Evolutionary conservation across 495 filamentous ascomycete species (phyloP).

Genomic region (Tuber calosporum): DNA sequence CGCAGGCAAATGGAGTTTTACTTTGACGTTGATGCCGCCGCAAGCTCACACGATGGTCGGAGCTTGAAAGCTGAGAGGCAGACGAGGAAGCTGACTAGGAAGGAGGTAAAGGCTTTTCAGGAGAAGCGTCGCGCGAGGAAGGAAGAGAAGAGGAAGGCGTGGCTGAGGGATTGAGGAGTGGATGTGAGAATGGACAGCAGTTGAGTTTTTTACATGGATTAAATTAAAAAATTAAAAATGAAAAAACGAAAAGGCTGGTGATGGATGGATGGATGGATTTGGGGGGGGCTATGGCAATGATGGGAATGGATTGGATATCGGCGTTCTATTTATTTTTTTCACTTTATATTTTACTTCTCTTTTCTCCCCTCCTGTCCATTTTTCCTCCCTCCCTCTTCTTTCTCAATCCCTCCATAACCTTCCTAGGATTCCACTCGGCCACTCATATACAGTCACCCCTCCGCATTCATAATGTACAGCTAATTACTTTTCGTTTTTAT

Average conservation of each 20-base stretch:
- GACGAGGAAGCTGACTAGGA: slow-evolving; percentile 77
- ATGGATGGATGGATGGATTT: neutral
- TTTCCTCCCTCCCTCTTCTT: slow-evolving; percentile 3
- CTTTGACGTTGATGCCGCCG: slow-evolving; percentile 96
- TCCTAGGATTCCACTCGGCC: neutral
- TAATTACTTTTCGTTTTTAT: neutral
- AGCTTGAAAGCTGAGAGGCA: slow-evolving; percentile 86
- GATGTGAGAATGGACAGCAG: neutral
- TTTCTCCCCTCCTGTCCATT: slow-evolving; percentile 2
- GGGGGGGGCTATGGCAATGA: slow-evolving; percentile 13
- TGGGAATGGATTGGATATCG: slow-evolving; percentile 2
- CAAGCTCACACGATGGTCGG: slow-evolving; percentile 83
- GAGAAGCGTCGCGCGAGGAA: slow-evolving; percentile 70
- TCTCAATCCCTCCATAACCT: neutral
- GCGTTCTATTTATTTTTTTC: slow-evolving; percentile 2
- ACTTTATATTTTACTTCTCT: slow-evolving; percentile 8
- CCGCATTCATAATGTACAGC: neutral
- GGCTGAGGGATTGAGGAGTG: slow-evolving; percentile 65
- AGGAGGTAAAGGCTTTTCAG: slow-evolving; percentile 68
- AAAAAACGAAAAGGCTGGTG: neutral
- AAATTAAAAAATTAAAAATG: neutral
- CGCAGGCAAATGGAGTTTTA: slow-evolving; percentile 85
- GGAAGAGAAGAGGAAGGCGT: slow-evolving; percentile 87
- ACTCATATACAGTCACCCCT: neutral
- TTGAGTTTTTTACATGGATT: neutral